These are phyloP conservation scores for Chlamydomonas incerta DNA, from an alignment of 139 green algal genomes.

Conservation along the genomic window DNA sequence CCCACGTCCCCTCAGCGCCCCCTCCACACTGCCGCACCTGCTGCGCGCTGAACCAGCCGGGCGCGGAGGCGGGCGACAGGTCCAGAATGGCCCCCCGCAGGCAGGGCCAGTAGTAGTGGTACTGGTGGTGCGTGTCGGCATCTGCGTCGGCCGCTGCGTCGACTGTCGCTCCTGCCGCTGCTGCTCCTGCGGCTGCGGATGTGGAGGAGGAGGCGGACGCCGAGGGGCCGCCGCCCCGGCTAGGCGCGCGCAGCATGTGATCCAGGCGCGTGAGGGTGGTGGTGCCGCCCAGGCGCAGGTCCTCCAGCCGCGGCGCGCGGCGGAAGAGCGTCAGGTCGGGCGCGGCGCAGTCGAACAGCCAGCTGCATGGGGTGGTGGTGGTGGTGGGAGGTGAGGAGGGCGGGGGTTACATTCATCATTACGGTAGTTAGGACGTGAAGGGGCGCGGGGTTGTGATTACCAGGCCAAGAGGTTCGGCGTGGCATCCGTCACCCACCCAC, in stretches of 20 bases:
- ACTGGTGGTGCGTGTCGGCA: too few relatives aligned
- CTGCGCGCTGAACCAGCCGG: background rate
- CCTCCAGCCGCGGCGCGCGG: constrained; percentile 17
- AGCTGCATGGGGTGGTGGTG: too few relatives aligned
- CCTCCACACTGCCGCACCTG: background rate
- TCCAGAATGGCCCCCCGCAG: constrained; percentile 14
- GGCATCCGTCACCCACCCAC: too few relatives aligned
- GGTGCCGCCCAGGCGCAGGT: constrained; percentile 33
- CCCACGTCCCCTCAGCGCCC: background rate
- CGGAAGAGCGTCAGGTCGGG: constrained; percentile 32
- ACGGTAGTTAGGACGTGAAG: too few relatives aligned
- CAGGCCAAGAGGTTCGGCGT: too few relatives aligned
- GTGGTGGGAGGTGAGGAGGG: background rate
- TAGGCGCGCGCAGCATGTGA: constrained; percentile 12
- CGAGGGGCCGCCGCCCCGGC: too few relatives aligned
- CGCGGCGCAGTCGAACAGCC: background rate
- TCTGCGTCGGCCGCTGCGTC: too few relatives aligned
- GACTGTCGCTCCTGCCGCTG: too few relatives aligned
- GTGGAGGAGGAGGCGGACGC: too few relatives aligned
- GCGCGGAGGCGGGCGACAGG: background rate
- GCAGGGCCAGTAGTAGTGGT: background rate
- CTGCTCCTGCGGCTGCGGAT: too few relatives aligned
- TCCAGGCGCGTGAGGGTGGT: constrained; percentile 35
- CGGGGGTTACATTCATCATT: too few relatives aligned
- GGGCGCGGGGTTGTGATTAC: too few relatives aligned